These are phyloP conservation scores for Phytophthora gonapodyides DNA, from an alignment of 352 stramenopile genomes.

Conservation along the genomic window DNA sequence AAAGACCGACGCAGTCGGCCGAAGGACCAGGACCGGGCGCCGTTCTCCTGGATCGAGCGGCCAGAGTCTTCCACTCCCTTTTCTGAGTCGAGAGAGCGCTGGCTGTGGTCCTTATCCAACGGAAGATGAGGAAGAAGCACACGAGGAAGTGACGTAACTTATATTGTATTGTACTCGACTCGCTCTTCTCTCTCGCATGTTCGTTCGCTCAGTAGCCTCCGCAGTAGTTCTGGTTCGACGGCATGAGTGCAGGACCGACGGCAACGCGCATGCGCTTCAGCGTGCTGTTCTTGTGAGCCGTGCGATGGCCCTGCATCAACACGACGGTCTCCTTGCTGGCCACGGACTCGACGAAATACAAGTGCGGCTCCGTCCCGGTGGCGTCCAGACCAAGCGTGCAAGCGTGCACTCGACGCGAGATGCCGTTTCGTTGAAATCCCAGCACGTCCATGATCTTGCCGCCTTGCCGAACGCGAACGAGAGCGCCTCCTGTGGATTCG, in stretches of 20 bases:
- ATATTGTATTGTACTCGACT: neutral
- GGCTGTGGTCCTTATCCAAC: too few species aligned
- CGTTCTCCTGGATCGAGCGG: slow-evolving; percentile 3
- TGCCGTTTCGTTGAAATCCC: slow-evolving; percentile 59
- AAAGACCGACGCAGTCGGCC: neutral
- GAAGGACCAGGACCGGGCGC: neutral
- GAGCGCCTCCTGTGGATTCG: slow-evolving; percentile 38
- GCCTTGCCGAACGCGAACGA: slow-evolving; percentile 59
- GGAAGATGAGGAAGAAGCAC: too few species aligned
- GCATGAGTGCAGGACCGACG: slow-evolving; percentile 52
- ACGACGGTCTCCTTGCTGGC: slow-evolving; percentile 43
- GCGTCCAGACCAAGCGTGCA: slow-evolving; percentile 59
- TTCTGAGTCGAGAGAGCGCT: neutral
- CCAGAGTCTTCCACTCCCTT: neutral
- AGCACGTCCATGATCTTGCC: slow-evolving; percentile 56
- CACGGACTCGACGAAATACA: slow-evolving; percentile 61
- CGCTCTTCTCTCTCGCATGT: too few species aligned
- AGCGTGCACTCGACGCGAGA: slow-evolving; percentile 53
- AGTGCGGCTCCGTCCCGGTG: slow-evolving; percentile 38
- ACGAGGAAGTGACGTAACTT: neutral
- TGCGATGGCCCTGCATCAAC: slow-evolving; percentile 32
- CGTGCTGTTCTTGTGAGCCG: slow-evolving; percentile 36
- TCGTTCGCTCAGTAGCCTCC: slow-evolving; percentile 46
- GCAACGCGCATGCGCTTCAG: slow-evolving; percentile 52
- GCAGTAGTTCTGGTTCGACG: slow-evolving; percentile 53